Evolutionary conservation across 495 filamentous ascomycete genomes (phyloP).

Genomic region (Alectoria sarmentosa): DNA sequence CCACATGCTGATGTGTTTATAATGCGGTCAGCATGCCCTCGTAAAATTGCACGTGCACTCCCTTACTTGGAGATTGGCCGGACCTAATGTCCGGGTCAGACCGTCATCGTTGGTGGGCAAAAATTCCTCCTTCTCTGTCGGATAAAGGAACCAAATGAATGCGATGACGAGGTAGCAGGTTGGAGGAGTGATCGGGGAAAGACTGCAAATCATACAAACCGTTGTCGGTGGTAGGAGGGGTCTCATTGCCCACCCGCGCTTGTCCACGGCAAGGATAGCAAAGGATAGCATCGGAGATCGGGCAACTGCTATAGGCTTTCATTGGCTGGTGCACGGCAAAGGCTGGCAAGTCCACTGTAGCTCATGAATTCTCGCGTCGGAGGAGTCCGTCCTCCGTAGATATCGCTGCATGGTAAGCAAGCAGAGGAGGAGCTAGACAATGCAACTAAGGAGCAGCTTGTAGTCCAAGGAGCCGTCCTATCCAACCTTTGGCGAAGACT

Average conservation of each 20-base stretch:
- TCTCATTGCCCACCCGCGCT: neutral
- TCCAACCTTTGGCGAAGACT: neutral
- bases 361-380: neutral
- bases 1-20: neutral
- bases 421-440: neutral
- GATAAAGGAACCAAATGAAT: neutral
- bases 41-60: neutral
- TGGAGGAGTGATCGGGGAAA: neutral
- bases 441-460: neutral
- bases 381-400: conserved; percentile 1
- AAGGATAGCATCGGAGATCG: neutral
- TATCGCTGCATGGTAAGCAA: conserved; percentile 5
- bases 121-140: neutral
- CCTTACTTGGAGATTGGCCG: neutral
- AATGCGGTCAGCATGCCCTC: neutral
- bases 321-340: neutral
- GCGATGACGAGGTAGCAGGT: neutral
- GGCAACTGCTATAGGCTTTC: neutral
- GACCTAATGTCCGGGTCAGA: neutral
- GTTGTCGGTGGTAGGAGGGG: neutral
- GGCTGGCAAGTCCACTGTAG: neutral
- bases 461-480: neutral
- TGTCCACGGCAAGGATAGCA: neutral
- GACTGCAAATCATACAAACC: neutral
- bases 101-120: neutral